phyloP scores from a whole-genome alignment of 2,329 filamentous ascomycete genomes.

The Fusarium sp. region DNA sequence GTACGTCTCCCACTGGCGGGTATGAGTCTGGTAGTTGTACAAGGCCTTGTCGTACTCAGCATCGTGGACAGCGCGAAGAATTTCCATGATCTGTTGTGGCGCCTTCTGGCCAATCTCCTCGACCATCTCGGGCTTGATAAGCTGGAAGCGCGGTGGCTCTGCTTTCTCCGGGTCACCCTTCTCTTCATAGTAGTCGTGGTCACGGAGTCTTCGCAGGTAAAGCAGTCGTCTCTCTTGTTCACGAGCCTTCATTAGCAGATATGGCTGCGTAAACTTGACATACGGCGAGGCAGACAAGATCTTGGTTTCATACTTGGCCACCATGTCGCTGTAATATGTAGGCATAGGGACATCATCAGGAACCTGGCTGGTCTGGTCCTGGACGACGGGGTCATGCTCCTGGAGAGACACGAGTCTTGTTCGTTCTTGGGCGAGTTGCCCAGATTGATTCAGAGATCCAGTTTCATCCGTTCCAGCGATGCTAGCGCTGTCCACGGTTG shows the following conservation, averaged over 20 bases:
- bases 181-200: slow-evolving; percentile 72
- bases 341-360: slow-evolving; percentile 84
- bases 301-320: slow-evolving; percentile 90
- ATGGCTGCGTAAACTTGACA: slow-evolving; percentile 92
- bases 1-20: slow-evolving; percentile 94
- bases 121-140: slow-evolving; percentile 96
- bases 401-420: slow-evolving; percentile 50
- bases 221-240: slow-evolving; percentile 87
- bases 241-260: slow-evolving; percentile 88
- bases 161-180: slow-evolving; percentile 66
- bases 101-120: slow-evolving; percentile 81
- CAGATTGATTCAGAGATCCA: slow-evolving; percentile 41
- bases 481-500: slow-evolving; percentile 44
- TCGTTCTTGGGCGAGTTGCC: slow-evolving; percentile 39
- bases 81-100: slow-evolving; percentile 87
- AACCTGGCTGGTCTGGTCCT: slow-evolving; percentile 65
- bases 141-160: slow-evolving; percentile 77
- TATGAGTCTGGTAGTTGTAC: slow-evolving; percentile 93
- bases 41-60: slow-evolving; percentile 95
- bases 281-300: slow-evolving; percentile 95
- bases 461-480: slow-evolving; percentile 43
- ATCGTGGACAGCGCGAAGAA: slow-evolving; percentile 92
- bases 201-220: slow-evolving; percentile 81
- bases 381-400: slow-evolving; percentile 54
- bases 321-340: slow-evolving; percentile 94